Evolutionary conservation across 106 monocot species (phyloP).

Genomic region (Vanilla planifolia): DNA sequence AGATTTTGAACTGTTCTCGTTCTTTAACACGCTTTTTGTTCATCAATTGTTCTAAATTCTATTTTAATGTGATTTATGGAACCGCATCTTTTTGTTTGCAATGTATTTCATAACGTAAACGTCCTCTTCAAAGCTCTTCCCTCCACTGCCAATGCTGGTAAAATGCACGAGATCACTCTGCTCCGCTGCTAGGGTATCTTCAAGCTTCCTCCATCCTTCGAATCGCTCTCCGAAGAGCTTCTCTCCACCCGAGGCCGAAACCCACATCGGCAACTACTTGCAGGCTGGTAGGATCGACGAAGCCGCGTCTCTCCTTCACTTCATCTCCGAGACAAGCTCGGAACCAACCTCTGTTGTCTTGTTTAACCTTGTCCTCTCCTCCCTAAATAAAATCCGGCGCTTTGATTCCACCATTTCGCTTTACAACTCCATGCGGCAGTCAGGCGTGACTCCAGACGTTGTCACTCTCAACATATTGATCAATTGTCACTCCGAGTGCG

Average conservation of each 20-base stretch:
- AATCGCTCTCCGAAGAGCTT: background rate
- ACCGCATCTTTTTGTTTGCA: too few relatives aligned
- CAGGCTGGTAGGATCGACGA: constrained; percentile 12
- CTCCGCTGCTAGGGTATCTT: background rate
- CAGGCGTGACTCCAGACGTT: constrained; percentile 18
- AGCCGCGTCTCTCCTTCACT: constrained; percentile 19
- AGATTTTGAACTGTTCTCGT: too few relatives aligned
- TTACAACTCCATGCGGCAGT: constrained; percentile 11
- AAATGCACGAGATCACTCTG: constrained; percentile 1
- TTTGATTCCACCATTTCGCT: constrained; percentile 24
- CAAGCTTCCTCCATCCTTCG: background rate
- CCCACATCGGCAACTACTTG: constrained; percentile 1
- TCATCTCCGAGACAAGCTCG: background rate
- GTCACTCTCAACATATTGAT: constrained; percentile 15
- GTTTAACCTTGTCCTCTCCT: constrained; percentile 28
- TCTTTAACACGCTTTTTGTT: too few relatives aligned
- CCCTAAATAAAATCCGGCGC: constrained; percentile 13
- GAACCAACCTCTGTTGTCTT: constrained; percentile 7
- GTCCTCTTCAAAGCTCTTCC: too few relatives aligned
- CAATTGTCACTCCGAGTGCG: constrained; percentile 10
- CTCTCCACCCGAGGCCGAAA: background rate
- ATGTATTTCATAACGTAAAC: too few relatives aligned
- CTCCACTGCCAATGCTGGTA: constrained; percentile 5
- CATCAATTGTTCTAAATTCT: too few relatives aligned
- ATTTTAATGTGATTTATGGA: too few relatives aligned